A percentile compares a stretch with the other conserved stretches of the same genome.
Conservation (phyloP, 176 grass and related monocot genomes). For the Guadua angustifolia region DNA sequence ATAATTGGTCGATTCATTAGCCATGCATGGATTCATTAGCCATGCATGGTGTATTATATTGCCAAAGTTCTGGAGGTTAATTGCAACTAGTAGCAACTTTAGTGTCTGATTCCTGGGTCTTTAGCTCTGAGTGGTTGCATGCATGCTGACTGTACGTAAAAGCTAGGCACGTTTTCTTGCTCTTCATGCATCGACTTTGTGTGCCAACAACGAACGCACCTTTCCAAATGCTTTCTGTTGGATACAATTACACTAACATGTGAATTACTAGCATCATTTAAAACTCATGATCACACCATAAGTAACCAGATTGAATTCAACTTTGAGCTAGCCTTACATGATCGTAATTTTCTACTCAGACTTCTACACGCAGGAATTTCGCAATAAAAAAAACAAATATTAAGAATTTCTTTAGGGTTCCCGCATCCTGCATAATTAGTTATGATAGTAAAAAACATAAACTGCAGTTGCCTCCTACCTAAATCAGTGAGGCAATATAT, state of each 20-base stretch:
- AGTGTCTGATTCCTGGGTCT: neutral
- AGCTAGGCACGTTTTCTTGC: slow-evolving; percentile 14
- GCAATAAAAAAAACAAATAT: neutral
- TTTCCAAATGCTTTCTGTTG: slow-evolving; percentile 1
- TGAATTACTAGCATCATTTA: neutral
- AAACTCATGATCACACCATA: neutral
- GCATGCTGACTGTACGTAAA: slow-evolving; percentile 6
- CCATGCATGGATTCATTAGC: neutral
- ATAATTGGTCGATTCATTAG: slow-evolving; percentile 41
- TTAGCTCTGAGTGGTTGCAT: neutral
- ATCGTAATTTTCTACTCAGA: neutral
- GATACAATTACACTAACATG: neutral
- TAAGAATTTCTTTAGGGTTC: no score
- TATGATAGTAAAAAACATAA: no score
- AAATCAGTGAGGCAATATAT: neutral
- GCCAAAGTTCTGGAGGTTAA: neutral
- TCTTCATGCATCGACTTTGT: neutral
- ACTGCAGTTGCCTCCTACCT: no score
- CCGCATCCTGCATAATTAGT: no score
- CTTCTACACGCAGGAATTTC: neutral
- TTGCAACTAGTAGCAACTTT: neutral
- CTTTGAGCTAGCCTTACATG: neutral
- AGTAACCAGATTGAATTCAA: neutral
- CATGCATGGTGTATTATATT: slow-evolving; percentile 19
- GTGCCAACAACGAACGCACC: neutral